Conservation (phyloP, 225 moss, liverwort and hornwort genomes). For the Pseudisothecium myosuroides region DNA sequence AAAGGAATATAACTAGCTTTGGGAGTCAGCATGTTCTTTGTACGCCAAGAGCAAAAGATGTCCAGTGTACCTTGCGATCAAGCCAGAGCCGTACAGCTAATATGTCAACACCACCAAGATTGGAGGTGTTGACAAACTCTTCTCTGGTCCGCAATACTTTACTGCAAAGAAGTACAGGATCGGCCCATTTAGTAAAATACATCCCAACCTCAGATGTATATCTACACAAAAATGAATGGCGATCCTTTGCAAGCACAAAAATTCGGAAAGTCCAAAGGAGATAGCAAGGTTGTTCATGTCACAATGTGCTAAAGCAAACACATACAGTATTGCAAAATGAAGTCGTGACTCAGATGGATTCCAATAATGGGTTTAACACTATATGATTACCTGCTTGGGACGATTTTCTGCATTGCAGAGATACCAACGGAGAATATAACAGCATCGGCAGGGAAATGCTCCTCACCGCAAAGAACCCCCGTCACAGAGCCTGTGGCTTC, state of each 20-base stretch:
- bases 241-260: background rate
- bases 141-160: conserved; percentile 64
- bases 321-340: background rate
- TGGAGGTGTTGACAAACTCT: conserved; percentile 90
- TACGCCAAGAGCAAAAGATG: background rate
- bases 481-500: conserved; percentile 55
- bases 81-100: conserved; percentile 97
- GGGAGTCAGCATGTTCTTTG: background rate
- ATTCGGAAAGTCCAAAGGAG: background rate
- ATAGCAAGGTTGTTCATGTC: background rate
- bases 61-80: conserved; percentile 60
- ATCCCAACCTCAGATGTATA: background rate
- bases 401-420: conserved; percentile 81
- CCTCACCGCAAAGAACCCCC: conserved; percentile 74
- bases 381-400: conserved; percentile 54
- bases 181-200: background rate
- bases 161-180: conserved; percentile 22
- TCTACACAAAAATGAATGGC: background rate
- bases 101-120: conserved; percentile 83
- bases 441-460: conserved; percentile 76
- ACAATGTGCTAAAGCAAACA: background rate
- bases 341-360: background rate
- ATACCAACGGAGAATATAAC: conserved; percentile 88
- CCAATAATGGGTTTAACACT: background rate
- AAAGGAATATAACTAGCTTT: background rate